Base-by-base conservation (phyloP, 148 eudicot genomes). In the Diospyros lotus region DNA sequence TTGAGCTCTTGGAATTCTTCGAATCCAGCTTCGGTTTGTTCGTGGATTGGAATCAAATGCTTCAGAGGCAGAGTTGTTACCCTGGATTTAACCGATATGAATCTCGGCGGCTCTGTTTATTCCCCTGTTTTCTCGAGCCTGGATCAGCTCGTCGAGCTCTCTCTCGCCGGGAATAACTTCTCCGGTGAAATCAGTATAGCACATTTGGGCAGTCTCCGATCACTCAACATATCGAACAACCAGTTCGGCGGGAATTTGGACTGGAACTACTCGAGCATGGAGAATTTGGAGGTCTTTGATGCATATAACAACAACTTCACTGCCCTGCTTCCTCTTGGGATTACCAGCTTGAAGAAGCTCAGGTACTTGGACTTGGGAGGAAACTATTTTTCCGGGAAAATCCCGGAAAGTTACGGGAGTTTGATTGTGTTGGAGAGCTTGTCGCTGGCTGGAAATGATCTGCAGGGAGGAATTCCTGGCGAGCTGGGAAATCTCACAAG, bases 351-450 rank as follows among this genome's bases (percentile, higher is more conserved):
- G 81, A 77, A 79, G 48, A 87, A 78, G 0, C 78, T 96, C 51
- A 89, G 69, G 84, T 79, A 96, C 81, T 81, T 96, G 58, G 97
- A 96, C 60, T 82, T 96, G 64, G 97, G 98, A 4, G 99, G 99
- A 8, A 96, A 96, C 66, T 96, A 61, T 74, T 92, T 96, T 74
- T 76, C 44, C 2, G 99, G 99, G 0, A 67, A 82, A 80, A 85
- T 93, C 44, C 99, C 97, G 0, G 28, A 6, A 45, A 80, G 72
- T 18, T 96, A 88, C 61, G 98, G 94, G 7, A 64, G 75, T 43
- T 55, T 93, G 40, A 10, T 70, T 2, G 70, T 60, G 0, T 82
- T 93, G 62, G 93, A 91, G 83, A 84, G 83, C 79, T 78, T 96
- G 17, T 86, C 85, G 5, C 77, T 96, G n/a, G 75, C 77, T 1